Percentiles rank a stretch among this genome's conserved stretches.
Conservation (phyloP, 306 rosid species). For the Mucuna pruriens region DNA sequence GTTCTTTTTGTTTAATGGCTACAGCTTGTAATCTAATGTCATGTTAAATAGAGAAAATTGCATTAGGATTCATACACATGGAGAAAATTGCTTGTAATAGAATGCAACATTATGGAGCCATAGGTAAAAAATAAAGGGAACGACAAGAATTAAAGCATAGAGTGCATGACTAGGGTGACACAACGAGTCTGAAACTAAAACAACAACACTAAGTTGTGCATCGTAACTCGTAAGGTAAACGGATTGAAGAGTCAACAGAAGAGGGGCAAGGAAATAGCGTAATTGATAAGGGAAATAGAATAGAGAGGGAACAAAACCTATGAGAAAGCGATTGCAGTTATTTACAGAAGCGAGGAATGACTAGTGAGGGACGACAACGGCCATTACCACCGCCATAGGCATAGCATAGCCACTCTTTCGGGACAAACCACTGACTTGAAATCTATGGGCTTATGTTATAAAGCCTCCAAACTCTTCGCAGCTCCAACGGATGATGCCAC, state of each 20-base stretch:
- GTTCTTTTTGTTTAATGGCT: background rate
- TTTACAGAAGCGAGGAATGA: background rate
- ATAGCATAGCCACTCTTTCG: background rate
- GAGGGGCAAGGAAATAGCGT: background rate
- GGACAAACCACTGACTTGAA: background rate
- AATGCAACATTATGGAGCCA: background rate
- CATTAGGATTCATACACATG: background rate
- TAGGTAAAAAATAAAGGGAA: background rate
- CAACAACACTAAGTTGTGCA: background rate
- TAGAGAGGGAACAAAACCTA: background rate
- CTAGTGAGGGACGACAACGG: background rate
- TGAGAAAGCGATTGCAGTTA: background rate
- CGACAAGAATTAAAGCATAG: background rate
- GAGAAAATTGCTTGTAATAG: background rate
- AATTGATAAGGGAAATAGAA: background rate
- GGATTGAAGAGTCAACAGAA: background rate
- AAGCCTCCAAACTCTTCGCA: too few relatives aligned
- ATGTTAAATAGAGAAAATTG: background rate
- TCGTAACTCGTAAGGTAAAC: background rate
- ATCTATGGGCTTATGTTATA: background rate
- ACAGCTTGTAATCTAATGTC: background rate
- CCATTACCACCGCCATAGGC: constrained; percentile 30
- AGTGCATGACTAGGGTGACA: background rate
- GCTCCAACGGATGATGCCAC: too few relatives aligned
- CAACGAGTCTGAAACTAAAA: background rate